phyloP scores from a whole-genome alignment of 805 yeast species.

The Hanseniaspora mollemarum region DNA sequence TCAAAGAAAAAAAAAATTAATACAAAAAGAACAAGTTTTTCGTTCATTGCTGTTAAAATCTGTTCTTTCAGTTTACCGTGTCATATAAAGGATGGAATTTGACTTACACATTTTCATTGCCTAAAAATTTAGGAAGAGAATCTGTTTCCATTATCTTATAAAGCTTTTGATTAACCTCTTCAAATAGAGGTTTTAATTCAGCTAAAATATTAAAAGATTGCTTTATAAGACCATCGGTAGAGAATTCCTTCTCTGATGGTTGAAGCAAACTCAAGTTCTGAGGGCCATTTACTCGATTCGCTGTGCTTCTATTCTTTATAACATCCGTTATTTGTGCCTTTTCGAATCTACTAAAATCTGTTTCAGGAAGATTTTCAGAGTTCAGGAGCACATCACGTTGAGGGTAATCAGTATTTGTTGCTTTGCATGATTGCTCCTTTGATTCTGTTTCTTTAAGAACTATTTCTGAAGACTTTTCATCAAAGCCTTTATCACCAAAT shows the following conservation, averaged over 20 bases:
- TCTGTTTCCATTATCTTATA: conserved; percentile 57
- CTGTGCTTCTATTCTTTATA: neutral
- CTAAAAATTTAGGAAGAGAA: conserved; percentile 58
- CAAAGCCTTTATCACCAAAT: too few species aligned
- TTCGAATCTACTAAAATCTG: neutral
- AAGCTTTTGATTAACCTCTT: conserved; percentile 40
- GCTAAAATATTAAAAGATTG: conserved; percentile 32
- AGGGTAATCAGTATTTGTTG: too few species aligned
- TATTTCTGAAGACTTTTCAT: too few species aligned
- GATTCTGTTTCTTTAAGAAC: too few species aligned
- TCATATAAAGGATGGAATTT: too few species aligned
- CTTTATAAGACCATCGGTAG: conserved; percentile 29
- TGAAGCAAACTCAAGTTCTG: too few species aligned
- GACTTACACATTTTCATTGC: conserved; percentile 24
- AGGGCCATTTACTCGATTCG: too few species aligned
- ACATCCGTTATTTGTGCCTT: conserved; percentile 1
- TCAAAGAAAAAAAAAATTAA: neutral
- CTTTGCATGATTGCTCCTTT: too few species aligned
- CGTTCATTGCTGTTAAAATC: too few species aligned
- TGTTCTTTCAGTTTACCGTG: too few species aligned
- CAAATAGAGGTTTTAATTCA: conserved; percentile 35
- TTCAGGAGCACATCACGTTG: too few species aligned
- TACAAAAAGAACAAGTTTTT: conserved; percentile 6
- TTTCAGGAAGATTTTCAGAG: neutral
- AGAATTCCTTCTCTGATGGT: too few species aligned